Conservation (phyloP, 371 early-diverging fungal genomes). For the Rhizopus arrhizus region DNA sequence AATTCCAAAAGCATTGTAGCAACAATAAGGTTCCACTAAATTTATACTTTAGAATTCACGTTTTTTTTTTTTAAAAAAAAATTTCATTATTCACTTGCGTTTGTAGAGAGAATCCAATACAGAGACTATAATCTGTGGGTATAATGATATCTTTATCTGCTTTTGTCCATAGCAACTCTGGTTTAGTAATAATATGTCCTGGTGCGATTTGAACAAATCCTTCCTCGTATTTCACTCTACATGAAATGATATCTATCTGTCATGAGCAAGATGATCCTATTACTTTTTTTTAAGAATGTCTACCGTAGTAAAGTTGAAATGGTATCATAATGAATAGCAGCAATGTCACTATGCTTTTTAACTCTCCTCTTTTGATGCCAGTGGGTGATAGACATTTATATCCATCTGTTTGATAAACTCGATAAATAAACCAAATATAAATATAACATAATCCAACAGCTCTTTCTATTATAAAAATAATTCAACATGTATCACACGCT, state of each 20-base stretch:
- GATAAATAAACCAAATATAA: conserved; percentile 39
- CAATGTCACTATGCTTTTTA: conserved; percentile 50
- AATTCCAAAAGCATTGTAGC: conserved; percentile 60
- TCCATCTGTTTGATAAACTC: conserved; percentile 35
- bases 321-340: conserved; percentile 49
- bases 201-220: conserved; percentile 35
- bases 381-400: conserved; percentile 37
- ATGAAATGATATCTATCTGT: conserved; percentile 38
- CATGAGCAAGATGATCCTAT: not conserved
- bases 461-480: conserved; percentile 33
- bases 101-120: conserved; percentile 51
- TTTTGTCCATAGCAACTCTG: conserved; percentile 47
- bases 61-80: not conserved
- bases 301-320: conserved; percentile 55
- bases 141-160: conserved; percentile 40
- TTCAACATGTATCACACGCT: not conserved
- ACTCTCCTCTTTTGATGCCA: conserved; percentile 44
- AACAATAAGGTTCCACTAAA: conserved; percentile 48
- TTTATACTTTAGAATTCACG: no score
- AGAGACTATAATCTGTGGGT: conserved; percentile 47
- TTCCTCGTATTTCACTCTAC: conserved; percentile 54
- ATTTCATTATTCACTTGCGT: conserved; percentile 31
- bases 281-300: not conserved
- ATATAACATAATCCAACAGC: conserved; percentile 41
- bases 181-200: conserved; percentile 40